A percentile compares a stretch with the other conserved stretches of the same genome.
phyloP scores from a whole-genome alignment of 1,139 yeast genomes.

The Protomyces pachydermus region DNA sequence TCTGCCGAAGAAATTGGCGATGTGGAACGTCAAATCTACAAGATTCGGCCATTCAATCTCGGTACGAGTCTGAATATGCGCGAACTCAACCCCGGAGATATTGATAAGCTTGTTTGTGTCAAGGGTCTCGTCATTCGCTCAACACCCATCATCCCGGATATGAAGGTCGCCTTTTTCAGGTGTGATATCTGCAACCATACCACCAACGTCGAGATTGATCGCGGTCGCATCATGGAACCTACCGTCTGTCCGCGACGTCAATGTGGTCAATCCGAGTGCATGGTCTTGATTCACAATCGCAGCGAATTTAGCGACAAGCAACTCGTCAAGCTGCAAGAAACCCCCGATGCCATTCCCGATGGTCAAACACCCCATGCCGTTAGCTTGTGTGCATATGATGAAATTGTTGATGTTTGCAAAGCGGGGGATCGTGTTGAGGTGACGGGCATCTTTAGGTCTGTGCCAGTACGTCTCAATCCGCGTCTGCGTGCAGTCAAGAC shows the following conservation, averaged over 20 bases:
- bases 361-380: slow-evolving; percentile 98
- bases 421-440: slow-evolving; percentile 97
- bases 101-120: slow-evolving; percentile 83
- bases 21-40: slow-evolving; percentile 60
- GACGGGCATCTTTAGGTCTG: slow-evolving; percentile 88
- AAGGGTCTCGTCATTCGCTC: slow-evolving; percentile 88
- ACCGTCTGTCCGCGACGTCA: slow-evolving; percentile 82
- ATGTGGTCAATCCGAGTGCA: slow-evolving; percentile 80
- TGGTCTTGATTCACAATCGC: slow-evolving; percentile 87
- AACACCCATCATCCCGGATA: slow-evolving; percentile 91
- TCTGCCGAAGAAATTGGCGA: slow-evolving; percentile 39
- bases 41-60: slow-evolving; percentile 70
- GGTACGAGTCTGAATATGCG: slow-evolving; percentile 63
- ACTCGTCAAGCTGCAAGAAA: slow-evolving; percentile 87
- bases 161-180: slow-evolving; percentile 94
- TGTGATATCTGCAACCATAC: slow-evolving; percentile 95
- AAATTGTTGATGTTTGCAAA: slow-evolving; percentile 84
- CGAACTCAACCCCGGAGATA: slow-evolving; percentile 84
- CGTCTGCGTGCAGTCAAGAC: slow-evolving; percentile 78
- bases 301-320: slow-evolving; percentile 93
- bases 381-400: slow-evolving; percentile 91
- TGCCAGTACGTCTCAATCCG: slow-evolving; percentile 84
- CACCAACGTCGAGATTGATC: slow-evolving; percentile 81
- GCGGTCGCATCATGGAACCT: slow-evolving; percentile 93
- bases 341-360: slow-evolving; percentile 97